Evolutionary conservation across 2,329 filamentous ascomycete species (phyloP), one percentile per base, ranked within the genome.

Genomic region (Ceratocystis lukuohia): DNA sequence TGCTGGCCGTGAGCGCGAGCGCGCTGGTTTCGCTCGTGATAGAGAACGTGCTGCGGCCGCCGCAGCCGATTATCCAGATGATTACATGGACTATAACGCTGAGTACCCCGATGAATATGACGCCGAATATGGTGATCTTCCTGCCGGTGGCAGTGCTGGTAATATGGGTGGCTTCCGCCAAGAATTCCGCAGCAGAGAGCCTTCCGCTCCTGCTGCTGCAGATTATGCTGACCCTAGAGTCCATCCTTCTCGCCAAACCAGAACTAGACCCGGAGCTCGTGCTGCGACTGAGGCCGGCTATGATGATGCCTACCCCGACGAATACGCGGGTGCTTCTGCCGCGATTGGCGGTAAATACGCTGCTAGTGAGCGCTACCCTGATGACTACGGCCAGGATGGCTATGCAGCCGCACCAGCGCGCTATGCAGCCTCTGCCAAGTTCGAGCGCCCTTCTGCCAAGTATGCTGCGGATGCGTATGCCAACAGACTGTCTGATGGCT

Each of bases 161-260:
- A 59, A 59, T 30, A 68, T 68, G 41, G 44, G 48, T 41, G 50
- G 57, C 7, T 68, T 66, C 41, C 67, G 63, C 20, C 67, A 68
- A 48, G 64, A 64, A 30, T 57, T 53, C 41, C 41, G 56, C 45
- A 41, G 37, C 37, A 65, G 64, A 50, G 64, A 65, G 53, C 64
- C 64, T 48, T 65, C 64, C 15, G 61, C 37, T 64, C 57, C 50
- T 45, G 59, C 30, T 53, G 65, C 66, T 33, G 65, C 64, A n/a
- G 67, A 62, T 5, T 68, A 63, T 46, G 50, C 59, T 28, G 67
- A 68, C 30, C 67, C 61, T 56, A 62, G 67, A 61, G 67, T 20
- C 3, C 61, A 64, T 30, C 44, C 61, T 53, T 64, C 50, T 15
- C 61, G 67, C 22, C 53, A 25, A 12, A 63, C 20, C 50, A 57